Conservation (phyloP, 2,329 filamentous ascomycete species). For the Xylaria digitata region DNA sequence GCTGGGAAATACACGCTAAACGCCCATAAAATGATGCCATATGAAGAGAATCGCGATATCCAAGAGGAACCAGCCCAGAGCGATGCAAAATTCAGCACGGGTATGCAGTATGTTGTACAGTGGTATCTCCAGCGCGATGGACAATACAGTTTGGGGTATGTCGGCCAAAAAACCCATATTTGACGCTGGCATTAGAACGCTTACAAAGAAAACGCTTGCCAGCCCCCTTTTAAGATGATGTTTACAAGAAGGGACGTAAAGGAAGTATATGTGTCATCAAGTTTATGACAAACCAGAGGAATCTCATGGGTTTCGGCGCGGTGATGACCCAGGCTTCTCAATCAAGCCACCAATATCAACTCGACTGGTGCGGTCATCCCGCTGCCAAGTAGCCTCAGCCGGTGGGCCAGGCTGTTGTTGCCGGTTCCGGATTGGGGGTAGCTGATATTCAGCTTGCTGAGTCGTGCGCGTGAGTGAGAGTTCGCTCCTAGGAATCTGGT, state of each 20-base stretch:
- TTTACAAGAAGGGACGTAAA: background rate
- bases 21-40: conserved; percentile 36
- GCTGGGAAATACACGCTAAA: conserved; percentile 37
- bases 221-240: conserved; percentile 10
- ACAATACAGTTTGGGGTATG: conserved; percentile 48
- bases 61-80: conserved; percentile 26
- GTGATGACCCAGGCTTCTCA: conserved; percentile 63
- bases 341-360: conserved; percentile 72
- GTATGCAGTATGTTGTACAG: conserved; percentile 48
- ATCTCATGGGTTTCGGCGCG: conserved; percentile 39
- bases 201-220: conserved; percentile 33
- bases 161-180: conserved; percentile 42
- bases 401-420: conserved; percentile 45
- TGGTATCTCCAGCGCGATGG: conserved; percentile 49
- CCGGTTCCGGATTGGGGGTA: conserved; percentile 56
- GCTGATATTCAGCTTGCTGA: conserved; percentile 53
- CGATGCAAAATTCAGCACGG: conserved; percentile 36
- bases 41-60: conserved; percentile 29
- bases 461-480: conserved; percentile 50
- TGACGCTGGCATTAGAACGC: conserved; percentile 26
- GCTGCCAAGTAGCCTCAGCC: conserved; percentile 51
- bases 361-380: conserved; percentile 64
- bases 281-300: conserved; percentile 15
- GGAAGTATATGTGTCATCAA: conserved; percentile 14
- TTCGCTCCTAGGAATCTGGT: conserved; percentile 67